phyloP scores from a whole-genome alignment of 2,329 filamentous ascomycete genomes.

The Microdochium paspali region DNA sequence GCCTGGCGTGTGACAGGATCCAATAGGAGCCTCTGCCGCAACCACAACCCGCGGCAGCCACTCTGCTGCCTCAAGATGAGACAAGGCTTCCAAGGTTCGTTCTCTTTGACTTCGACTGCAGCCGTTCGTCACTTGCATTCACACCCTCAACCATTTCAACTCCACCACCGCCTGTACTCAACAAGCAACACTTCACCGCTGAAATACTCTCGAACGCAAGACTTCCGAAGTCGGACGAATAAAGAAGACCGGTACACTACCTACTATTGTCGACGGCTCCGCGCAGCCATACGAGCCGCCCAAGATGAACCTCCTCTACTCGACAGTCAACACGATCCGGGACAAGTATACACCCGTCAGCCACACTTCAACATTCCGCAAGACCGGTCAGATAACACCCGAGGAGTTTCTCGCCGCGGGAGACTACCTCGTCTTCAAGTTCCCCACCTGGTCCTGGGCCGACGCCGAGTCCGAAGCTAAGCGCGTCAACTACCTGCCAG shows the following conservation, averaged over 20 bases:
- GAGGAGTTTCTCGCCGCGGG: conserved; percentile 94
- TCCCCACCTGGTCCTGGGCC: conserved; percentile 95
- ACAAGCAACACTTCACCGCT: too few relatives aligned
- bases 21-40: background rate
- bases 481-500: conserved; percentile 71
- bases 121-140: too few relatives aligned
- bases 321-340: conserved; percentile 82
- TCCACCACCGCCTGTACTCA: too few relatives aligned
- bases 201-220: too few relatives aligned
- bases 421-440: conserved; percentile 98
- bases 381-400: conserved; percentile 90
- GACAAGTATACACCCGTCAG: conserved; percentile 85
- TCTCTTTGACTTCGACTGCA: too few relatives aligned
- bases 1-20: background rate
- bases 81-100: background rate
- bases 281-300: background rate
- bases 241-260: background rate
- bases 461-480: conserved; percentile 75
- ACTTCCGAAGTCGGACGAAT: background rate
- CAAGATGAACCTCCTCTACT: conserved; percentile 83
- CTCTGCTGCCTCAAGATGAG: background rate
- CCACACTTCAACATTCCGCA: conserved; percentile 86
- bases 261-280: background rate
- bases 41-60: background rate
- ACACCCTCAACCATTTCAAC: too few relatives aligned